These are phyloP conservation scores for Cupressus sempervirens DNA, from an alignment of 75 land plant species.

Conservation along the genomic window DNA sequence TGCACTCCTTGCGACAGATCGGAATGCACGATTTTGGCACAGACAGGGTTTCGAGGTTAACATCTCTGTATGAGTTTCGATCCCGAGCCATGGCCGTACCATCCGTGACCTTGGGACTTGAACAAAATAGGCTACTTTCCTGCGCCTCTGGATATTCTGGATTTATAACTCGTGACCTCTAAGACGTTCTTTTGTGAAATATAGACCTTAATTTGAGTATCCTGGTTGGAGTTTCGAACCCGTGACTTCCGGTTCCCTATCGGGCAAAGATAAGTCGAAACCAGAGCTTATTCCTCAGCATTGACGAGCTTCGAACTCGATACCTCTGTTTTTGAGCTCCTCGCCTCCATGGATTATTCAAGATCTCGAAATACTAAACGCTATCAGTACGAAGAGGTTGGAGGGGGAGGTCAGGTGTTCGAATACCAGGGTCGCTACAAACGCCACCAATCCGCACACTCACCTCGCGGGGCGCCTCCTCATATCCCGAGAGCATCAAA, in stretches of 20 bases:
- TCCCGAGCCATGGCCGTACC: too few relatives aligned
- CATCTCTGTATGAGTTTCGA: too few relatives aligned
- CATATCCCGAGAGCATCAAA: not conserved
- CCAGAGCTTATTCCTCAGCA: not conserved
- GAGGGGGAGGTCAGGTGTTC: slow-evolving; percentile 1
- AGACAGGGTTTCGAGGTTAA: too few relatives aligned
- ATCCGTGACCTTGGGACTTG: too few relatives aligned
- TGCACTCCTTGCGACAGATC: not conserved
- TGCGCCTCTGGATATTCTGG: not conserved
- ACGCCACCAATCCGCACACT: slow-evolving; percentile 1
- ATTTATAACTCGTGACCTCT: not conserved
- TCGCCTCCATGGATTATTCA: slow-evolving; percentile 4
- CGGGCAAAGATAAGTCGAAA: not conserved
- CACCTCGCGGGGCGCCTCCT: not conserved
- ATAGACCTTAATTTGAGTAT: not conserved
- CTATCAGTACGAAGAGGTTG: slow-evolving; percentile 7
- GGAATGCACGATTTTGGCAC: not conserved
- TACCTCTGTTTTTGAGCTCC: not conserved
- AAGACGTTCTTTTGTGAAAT: not conserved
- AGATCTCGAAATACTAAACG: slow-evolving; percentile 9
- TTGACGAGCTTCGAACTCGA: not conserved
- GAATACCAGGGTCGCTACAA: slow-evolving; percentile 7
- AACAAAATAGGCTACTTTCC: too few relatives aligned
- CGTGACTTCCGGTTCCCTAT: not conserved
- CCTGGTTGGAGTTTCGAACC: not conserved